Evolutionary conservation across 345 rosid species (phyloP), one percentile per base, ranked within the genome.

Genomic region (Salix dunnii): DNA sequence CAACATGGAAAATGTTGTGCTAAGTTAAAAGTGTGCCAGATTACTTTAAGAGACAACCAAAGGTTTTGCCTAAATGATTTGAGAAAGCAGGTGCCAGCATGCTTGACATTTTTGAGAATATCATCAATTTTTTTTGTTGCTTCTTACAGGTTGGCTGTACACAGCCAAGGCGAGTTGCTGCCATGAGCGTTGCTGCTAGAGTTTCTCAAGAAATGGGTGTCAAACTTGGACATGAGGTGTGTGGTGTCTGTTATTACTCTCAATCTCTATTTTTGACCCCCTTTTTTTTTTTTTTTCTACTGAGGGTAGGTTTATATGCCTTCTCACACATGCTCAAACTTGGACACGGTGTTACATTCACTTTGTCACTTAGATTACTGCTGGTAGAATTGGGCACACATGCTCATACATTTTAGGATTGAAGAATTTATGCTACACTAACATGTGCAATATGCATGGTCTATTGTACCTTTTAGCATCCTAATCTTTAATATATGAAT

Each of bases 141-240:
- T 40, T 79, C 77, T 72, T 70, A n/a, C 86, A 94, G 98, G 74
- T 91, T 80, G 99, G 97, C 76, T 95, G 99, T 84, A 93, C 99
- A 23, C 99, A 96, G 84, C 99, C 97, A 67, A 90, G 99, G 68
- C 83, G 97, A 78, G 97, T 95, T 80, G 99, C 99, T 73, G 99
- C 99, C 61, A 96, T 93, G 99, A 96, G 98, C 78, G 98, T 96
- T 80, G 92, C 99, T 79, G 98, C 96, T 72, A 91, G 99, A 80
- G 99, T 96, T 83, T 90, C 99, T 80, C 98, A 96, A 78, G 99
- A 96, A 83, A 88, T 96, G 96, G 99, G 98, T 61, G 92, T 96
- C 84, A 93, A 96, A 83, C 99, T 96, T 83, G 98, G 99, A 61
- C 98, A 96, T 18, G 99, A 96, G 90, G 99, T 88, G 11, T 51